phyloP scores from a whole-genome alignment of 108 stramenopile genomes.

The Mediolabrus comicus region DNA sequence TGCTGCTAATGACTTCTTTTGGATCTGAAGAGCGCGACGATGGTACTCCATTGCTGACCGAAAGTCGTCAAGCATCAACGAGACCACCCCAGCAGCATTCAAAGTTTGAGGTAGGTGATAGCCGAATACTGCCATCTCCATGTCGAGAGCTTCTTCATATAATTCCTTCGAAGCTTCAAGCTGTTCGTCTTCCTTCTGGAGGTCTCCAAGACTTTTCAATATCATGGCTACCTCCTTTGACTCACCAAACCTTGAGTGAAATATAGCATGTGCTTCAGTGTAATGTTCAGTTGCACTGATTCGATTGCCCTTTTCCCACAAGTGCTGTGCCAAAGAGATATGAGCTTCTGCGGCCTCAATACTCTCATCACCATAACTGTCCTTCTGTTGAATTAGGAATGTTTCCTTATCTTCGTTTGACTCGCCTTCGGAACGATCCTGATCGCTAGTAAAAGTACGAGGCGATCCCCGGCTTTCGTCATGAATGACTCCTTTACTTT shows the following conservation, averaged over 20 bases:
- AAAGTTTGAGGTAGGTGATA: slow-evolving; percentile 61
- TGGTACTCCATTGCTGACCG: slow-evolving; percentile 70
- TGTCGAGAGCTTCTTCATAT: slow-evolving; percentile 53
- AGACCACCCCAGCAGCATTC: slow-evolving; percentile 57
- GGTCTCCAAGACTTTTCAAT: slow-evolving; percentile 31
- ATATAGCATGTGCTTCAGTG: slow-evolving; percentile 29
- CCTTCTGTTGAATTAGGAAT: neutral
- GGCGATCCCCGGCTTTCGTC: neutral
- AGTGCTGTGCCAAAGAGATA: slow-evolving; percentile 14
- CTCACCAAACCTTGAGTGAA: slow-evolving; percentile 13
- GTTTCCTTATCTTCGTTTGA: slow-evolving; percentile 7
- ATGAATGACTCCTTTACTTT: neutral
- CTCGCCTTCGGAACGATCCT: neutral
- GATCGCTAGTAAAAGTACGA: neutral
- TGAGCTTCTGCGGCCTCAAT: slow-evolving; percentile 22
- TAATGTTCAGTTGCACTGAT: slow-evolving; percentile 26
- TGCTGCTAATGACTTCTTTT: slow-evolving; percentile 60
- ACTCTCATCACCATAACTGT: slow-evolving; percentile 10
- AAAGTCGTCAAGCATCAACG: slow-evolving; percentile 53
- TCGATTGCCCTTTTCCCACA: slow-evolving; percentile 30
- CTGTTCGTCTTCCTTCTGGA: slow-evolving; percentile 40
- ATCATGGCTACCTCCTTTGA: slow-evolving; percentile 21
- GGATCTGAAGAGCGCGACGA: slow-evolving; percentile 62
- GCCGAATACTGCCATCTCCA: slow-evolving; percentile 49
- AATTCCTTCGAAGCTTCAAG: slow-evolving; percentile 55